Base-by-base conservation (phyloP, 306 rosid species). In the Lathyrus oleraceus region DNA sequence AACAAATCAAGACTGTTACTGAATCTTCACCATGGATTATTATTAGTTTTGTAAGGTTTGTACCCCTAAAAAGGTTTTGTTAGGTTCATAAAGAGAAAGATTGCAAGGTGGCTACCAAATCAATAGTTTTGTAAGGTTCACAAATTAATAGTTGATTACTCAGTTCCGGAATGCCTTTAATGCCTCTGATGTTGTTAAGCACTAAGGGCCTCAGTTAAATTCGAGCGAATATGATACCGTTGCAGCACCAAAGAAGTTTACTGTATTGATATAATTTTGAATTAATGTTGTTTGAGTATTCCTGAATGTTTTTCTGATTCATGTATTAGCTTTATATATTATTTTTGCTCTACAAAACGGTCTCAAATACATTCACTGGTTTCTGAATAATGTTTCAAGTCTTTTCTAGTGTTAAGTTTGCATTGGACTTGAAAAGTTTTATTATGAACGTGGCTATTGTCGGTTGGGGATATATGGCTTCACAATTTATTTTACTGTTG, bases 401-500 rank as follows among this genome's bases (percentile, higher is more conserved):
- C 20, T 70, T 53, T 42, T 51, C 40, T 53, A 12, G 30, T 36
- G 42, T 36, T 63, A 52, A 62, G 28, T 45, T 73, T 68, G 25
- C 64, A 36, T 61, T 43, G 11, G 63, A 69, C 58, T 45, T 69
- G 35, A 17, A 64, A 62, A 36, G 48, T 54, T 63, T 70, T 10
- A 44, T 44, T 36, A 27, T 17, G 58, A 74, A 52, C 48, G 2
- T 13, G 3, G 12, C 43, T 32, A 42, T 19, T 67, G 25, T 74
- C 45, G 25, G 32, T 59, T 77, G 62, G 64, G 62, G 64, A 17
- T 66, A 23, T 70, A 43, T 19, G 30, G 27, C 63, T 61, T 65
- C 38, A 62, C 45, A 23, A 42, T 69, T 67, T 67, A 2, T 32
- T 47, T 76, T 36, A 66, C 56, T 64, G 17, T 65, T 74, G 76